Evolutionary conservation across 202 grass and related monocot species (phyloP), one percentile per base, ranked within the genome.

Genomic region (Schoenoplectus tabernaemontani): DNA sequence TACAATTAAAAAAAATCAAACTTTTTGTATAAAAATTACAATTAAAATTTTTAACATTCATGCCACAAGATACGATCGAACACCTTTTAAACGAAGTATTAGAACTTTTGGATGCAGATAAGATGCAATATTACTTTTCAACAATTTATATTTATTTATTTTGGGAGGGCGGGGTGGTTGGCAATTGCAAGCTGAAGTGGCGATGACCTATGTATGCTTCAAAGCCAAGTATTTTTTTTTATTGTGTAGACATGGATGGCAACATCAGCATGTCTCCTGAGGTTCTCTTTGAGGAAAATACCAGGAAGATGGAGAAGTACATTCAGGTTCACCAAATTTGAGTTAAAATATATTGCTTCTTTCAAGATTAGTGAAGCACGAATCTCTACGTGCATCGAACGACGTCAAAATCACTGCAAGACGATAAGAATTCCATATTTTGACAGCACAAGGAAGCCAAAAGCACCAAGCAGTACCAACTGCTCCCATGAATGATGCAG

Each of bases 121-220:
- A 36, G 32, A n/a, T 36, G 33, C 4, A 64, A 37, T 57, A 22
- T 23, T 1, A 58, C 20, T 32, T 33, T 61, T 6, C n/a, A 16
- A 17, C 8, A 8, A 16, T 36, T 34, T 64, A 3, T 60, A 2
- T 30, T 68, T 71, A 19, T 39, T 1, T 47, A 15, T 7, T 71
- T 47, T 71, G 16, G 11, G 11, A 16, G 32, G 13, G 13, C 56
- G n/a, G 20, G 20, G 57, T 26, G 63, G 64, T 67, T 30, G 24
- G 43, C 68, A 72, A 71, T 48, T 2, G 43, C 13, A 72, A 72
- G 43, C 5, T 11, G 23, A 48, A 67, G 30, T 33, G 9, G 39
- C 46, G n/a, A 70, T 82, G 79, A 82, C 13, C 20, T n/a, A n/a
- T n/a, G n/a, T 70, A 82, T 53, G 63, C 51, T 75, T 83, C 66